Conservation (phyloP, 1,284 basidiomycete genomes). For the Lentinus polychrous region DNA sequence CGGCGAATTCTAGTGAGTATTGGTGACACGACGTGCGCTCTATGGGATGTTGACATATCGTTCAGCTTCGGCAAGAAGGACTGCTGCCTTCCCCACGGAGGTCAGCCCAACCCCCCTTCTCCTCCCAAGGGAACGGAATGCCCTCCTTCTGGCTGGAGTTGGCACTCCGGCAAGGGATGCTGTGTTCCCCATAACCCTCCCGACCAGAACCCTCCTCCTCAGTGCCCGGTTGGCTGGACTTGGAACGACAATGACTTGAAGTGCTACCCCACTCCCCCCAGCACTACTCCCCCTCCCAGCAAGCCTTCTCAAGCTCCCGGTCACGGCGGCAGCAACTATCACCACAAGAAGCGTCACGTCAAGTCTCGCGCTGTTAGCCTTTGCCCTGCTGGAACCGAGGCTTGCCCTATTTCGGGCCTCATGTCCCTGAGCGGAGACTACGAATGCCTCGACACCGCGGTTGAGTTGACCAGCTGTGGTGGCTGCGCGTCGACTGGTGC, state of each 20-base stretch:
- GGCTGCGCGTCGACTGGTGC: conserved; percentile 59
- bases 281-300: conserved; percentile 30
- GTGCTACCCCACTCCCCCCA: conserved; percentile 36
- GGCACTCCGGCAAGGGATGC: conserved; percentile 33
- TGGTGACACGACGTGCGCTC: too few species aligned
- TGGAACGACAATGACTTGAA: conserved; percentile 37
- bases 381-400: conserved; percentile 52
- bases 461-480: conserved; percentile 63
- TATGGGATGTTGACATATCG: conserved; percentile 1
- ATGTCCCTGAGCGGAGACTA: conserved; percentile 36
- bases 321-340: conserved; percentile 17
- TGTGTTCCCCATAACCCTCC: conserved; percentile 36
- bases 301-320: conserved; percentile 29
- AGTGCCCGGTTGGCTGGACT: conserved; percentile 39
- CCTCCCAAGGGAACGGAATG: conserved; percentile 42
- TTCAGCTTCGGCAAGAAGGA: conserved; percentile 35
- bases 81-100: conserved; percentile 47
- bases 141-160: conserved; percentile 30
- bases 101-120: conserved; percentile 32
- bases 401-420: conserved; percentile 50
- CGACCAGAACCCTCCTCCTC: conserved; percentile 35
- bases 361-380: conserved; percentile 35
- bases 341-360: conserved; percentile 26
- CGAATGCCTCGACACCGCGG: conserved; percentile 54
- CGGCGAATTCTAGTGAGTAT: conserved; percentile 4